A percentile compares a stretch with the other conserved stretches of the same genome.
Conservation (phyloP, 805 yeast species). For the Candida broadrunensis region DNA sequence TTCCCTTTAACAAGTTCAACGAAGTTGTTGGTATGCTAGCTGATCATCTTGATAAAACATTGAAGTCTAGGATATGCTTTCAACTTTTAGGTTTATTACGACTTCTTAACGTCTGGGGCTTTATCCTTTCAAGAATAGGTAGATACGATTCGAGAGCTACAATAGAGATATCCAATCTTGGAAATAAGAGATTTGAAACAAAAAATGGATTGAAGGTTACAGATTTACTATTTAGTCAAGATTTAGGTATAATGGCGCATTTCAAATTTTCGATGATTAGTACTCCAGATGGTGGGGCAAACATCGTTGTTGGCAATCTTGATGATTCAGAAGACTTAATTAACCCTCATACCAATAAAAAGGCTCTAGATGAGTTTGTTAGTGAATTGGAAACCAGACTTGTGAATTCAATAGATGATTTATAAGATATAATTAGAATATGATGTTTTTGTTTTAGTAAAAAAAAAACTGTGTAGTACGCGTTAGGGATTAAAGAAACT, state of each 20-base stretch:
- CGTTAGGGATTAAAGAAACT: too few species aligned
- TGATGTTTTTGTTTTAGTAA: too few species aligned
- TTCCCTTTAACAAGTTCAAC: too few species aligned
- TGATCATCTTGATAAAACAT: too few species aligned
- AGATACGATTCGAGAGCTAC: conserved; percentile 8
- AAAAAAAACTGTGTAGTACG: too few species aligned
- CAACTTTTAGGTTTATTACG: conserved; percentile 11
- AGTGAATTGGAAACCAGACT: conserved; percentile 1
- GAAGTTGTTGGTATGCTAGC: too few species aligned
- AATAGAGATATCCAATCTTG: conserved; percentile 18
- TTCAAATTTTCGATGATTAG: conserved; percentile 11
- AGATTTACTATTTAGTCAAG: conserved; percentile 17
- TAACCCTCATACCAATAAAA: background rate
- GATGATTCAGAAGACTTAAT: conserved; percentile 7
- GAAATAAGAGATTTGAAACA: conserved; percentile 6
- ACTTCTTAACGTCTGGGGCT: conserved; percentile 8
- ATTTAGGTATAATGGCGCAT: conserved; percentile 10
- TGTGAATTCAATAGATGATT: background rate
- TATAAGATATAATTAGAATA: too few species aligned
- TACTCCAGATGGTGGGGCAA: conserved; percentile 13
- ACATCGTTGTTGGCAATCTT: conserved; percentile 12
- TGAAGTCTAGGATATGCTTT: conserved; percentile 7
- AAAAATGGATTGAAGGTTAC: conserved; percentile 6
- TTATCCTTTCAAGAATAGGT: conserved; percentile 8
- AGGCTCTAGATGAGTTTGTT: conserved; percentile 6